Conservation (phyloP, 2,329 filamentous ascomycete genomes). For the Colletotrichum endophyticum region DNA sequence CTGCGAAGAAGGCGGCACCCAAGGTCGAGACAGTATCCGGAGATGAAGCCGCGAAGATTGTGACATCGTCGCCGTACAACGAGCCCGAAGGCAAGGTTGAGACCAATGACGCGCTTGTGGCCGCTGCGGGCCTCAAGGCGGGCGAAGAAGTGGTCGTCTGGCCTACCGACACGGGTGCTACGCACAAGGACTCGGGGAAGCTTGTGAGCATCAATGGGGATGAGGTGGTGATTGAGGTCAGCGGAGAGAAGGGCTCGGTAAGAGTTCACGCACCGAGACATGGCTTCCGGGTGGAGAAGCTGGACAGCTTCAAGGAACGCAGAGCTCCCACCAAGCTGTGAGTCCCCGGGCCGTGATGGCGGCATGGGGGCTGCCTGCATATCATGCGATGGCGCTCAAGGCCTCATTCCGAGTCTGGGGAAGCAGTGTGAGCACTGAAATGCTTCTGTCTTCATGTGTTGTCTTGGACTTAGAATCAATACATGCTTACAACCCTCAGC, state of each 20-base stretch:
- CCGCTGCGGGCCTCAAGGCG: slow-evolving; percentile 50
- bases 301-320: slow-evolving; percentile 5
- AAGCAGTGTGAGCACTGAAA: background rate
- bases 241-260: slow-evolving; percentile 45
- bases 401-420: background rate
- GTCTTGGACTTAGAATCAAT: background rate
- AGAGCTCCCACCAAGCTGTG: background rate
- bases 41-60: slow-evolving; percentile 51
- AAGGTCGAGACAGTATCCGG: slow-evolving; percentile 53
- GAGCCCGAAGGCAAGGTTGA: slow-evolving; percentile 52
- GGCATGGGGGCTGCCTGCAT: background rate
- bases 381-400: background rate
- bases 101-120: slow-evolving; percentile 48
- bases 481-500: background rate
- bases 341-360: background rate
- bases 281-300: slow-evolving; percentile 55
- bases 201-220: slow-evolving; percentile 55
- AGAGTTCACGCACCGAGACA: slow-evolving; percentile 67
- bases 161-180: slow-evolving; percentile 66
- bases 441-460: background rate
- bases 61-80: slow-evolving; percentile 42
- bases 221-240: slow-evolving; percentile 64
- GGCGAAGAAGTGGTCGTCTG: slow-evolving; percentile 63
- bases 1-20: slow-evolving; percentile 38
- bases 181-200: slow-evolving; percentile 61